Conservation (phyloP, 177 flowering plant genomes). For the Vitis hybrid region DNA sequence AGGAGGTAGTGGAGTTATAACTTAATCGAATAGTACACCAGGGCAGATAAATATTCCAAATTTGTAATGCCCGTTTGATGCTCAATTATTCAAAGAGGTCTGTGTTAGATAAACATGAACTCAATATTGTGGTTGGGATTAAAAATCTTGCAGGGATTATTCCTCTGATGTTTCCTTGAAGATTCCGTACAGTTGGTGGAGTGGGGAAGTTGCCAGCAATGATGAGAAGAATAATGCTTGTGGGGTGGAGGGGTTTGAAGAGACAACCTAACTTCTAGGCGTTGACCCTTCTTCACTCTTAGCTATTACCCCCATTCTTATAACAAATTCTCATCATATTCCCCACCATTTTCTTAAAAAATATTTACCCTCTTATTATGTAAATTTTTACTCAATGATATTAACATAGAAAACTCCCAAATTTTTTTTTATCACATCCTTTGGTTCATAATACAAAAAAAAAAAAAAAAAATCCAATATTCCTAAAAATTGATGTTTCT, state of each 20-base stretch:
- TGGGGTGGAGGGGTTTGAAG: not conserved
- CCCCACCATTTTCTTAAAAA: too few species aligned
- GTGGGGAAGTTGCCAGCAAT: slow-evolving; percentile 17
- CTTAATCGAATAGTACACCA: slow-evolving; percentile 3
- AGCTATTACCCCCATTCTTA: too few species aligned
- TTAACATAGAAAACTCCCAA: too few species aligned
- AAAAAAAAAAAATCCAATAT: too few species aligned
- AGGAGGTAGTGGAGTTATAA: slow-evolving; percentile 14
- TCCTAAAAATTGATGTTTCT: too few species aligned
- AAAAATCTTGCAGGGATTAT: not conserved
- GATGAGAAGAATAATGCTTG: slow-evolving; percentile 5
- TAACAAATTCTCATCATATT: too few species aligned
- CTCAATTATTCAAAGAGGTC: not conserved
- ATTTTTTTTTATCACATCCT: too few species aligned
- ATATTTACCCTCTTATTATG: too few species aligned
- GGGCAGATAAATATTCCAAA: not conserved
- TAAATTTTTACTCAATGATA: too few species aligned
- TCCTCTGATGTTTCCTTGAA: not conserved
- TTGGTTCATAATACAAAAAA: too few species aligned
- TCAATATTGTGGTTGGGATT: not conserved
- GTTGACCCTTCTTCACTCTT: too few species aligned
- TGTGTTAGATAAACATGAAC: not conserved
- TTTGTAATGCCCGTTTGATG: not conserved
- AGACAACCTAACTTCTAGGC: too few species aligned
- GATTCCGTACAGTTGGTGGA: slow-evolving; percentile 17